Base-by-base conservation (phyloP, 441 rosid genomes). In the Breynia disticha region DNA sequence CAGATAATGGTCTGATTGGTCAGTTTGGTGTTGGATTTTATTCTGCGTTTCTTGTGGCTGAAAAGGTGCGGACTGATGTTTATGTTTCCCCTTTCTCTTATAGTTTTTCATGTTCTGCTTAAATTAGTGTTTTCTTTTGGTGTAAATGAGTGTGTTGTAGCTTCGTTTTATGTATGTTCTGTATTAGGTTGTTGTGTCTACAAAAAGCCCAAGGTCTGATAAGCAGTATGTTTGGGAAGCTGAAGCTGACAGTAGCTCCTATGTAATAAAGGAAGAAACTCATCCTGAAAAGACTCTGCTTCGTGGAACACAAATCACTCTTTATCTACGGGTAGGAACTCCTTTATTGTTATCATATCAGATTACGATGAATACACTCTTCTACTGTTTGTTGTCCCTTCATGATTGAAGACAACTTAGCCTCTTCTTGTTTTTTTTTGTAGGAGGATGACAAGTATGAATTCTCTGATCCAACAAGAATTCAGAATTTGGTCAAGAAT, bases 161-260 rank as follows among this genome's bases (percentile, higher is more conserved):
- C n/a, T 54, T 61, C 28, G 8, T 28, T 21, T 56, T 24, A 4
- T 49, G 14, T 60, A 14, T 64, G 16, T 14, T 68, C 19, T 52
- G 0, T 62, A 59, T 45, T 72, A 91, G 96, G 79, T 91, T 56
- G 90, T 73, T 44, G 96, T 91, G 68, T 74, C 98, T 38, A 84
- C 98, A 16, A 88, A 86, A 66, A 91, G 94, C 76, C 91, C 98
- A 20, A 83, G 68, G 69, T 83, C 97, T 48, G 97, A 88, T 51
- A 88, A 84, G 78, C 97, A 91, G 58, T 86, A 88, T 70, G 72
- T 88, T 46, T 91, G 98, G 98, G 98, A 91, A 67, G 72, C 95
- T 6, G 77, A 61, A 32, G 96, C 97, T 38, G 97, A 86, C 65
- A 86, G 90, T 58, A 86, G 89, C 78, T 80, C 63, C 19, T 54